phyloP scores from a whole-genome alignment of 164 flowering plant species.

The Vitis cinerea region DNA sequence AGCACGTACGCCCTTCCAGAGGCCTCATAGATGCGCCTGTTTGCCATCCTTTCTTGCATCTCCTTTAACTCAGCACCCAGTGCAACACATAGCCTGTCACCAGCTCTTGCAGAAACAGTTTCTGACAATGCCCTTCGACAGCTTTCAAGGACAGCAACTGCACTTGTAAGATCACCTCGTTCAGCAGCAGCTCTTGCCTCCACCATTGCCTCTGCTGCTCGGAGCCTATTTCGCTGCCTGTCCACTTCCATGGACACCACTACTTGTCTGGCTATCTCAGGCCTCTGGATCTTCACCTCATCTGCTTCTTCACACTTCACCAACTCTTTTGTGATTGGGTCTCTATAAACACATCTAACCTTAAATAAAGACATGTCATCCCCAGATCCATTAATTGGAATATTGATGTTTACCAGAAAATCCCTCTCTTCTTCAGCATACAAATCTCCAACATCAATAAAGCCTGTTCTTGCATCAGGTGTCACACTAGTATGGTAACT shows the following conservation, averaged over 20 bases:
- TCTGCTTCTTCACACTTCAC: conserved; percentile 32
- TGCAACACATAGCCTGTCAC: conserved; percentile 58
- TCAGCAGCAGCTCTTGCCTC: conserved; percentile 78
- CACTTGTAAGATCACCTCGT: conserved; percentile 60
- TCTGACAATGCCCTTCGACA: conserved; percentile 50
- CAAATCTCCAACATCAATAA: conserved; percentile 71
- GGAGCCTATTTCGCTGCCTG: conserved; percentile 73
- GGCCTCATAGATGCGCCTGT: conserved; percentile 63
- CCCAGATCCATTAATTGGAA: conserved; percentile 47
- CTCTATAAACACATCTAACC: conserved; percentile 57
- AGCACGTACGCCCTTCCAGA: conserved; percentile 91
- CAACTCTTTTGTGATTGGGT: conserved; percentile 53
- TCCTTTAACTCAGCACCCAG: conserved; percentile 79
- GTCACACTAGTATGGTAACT: conserved; percentile 51
- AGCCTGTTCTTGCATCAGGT: conserved; percentile 39
- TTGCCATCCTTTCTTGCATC: conserved; percentile 93
- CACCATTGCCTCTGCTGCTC: conserved; percentile 78
- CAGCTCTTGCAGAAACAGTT: conserved; percentile 54
- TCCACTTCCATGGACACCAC: conserved; percentile 79
- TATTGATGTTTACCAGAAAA: conserved; percentile 56
- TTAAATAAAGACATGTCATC: conserved; percentile 48
- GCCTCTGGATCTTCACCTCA: conserved; percentile 59
- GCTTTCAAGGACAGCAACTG: conserved; percentile 60
- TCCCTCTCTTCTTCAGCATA: conserved; percentile 97
- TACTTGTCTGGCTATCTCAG: conserved; percentile 28